Evolutionary conservation across 257 asterid genomes (phyloP).

Genomic region (Petrea volubilis): DNA sequence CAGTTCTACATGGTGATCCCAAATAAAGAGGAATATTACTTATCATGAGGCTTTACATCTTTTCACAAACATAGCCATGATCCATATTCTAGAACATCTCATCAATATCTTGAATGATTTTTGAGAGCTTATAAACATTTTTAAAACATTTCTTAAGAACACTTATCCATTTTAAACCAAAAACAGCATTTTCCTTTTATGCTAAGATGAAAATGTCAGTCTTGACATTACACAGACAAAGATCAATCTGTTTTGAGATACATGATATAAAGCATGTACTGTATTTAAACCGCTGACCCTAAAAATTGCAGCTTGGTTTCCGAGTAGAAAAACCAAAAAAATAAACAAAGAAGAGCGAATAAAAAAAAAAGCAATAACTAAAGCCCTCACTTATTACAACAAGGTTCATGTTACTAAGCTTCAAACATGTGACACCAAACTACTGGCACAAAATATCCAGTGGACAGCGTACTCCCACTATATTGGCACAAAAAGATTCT

Average conservation of each 20-base stretch:
- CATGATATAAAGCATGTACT: background rate
- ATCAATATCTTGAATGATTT: background rate
- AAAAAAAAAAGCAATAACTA: background rate
- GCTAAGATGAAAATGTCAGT: background rate
- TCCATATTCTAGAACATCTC: background rate
- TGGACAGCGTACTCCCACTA: background rate
- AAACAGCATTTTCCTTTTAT: background rate
- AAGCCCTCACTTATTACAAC: no score
- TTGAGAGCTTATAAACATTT: background rate
- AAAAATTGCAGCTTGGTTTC: no score
- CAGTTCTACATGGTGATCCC: background rate
- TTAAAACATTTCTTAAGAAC: background rate
- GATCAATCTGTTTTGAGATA: background rate
- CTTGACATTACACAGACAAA: background rate
- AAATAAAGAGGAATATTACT: background rate
- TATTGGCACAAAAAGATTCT: background rate
- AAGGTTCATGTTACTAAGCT: background rate
- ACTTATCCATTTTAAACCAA: background rate
- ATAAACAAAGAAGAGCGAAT: background rate
- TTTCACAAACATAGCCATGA: background rate
- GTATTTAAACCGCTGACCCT: no score
- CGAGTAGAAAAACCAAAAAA: no score
- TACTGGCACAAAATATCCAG: background rate
- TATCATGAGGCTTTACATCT: background rate
- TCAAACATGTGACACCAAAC: background rate